phyloP scores from a whole-genome alignment of 768 basidiomycete species.

The Paxillus involutus region DNA sequence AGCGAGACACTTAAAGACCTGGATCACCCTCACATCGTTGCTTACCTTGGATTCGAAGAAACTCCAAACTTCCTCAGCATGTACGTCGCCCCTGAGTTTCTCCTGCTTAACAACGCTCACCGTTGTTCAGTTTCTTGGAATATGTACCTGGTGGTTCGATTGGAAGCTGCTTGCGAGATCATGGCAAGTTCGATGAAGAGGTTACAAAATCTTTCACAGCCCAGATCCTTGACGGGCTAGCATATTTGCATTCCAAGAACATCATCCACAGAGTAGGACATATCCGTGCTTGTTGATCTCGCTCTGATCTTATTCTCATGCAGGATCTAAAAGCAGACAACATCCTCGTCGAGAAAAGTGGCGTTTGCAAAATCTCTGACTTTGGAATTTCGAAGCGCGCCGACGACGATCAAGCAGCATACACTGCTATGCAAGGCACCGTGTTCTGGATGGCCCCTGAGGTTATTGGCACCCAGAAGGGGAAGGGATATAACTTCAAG shows the following conservation, averaged over 20 bases:
- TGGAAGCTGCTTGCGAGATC: conserved; percentile 83
- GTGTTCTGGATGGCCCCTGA: conserved; percentile 99
- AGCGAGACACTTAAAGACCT: conserved; percentile 95
- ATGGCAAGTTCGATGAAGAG: conserved; percentile 90
- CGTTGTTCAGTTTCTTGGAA: conserved; percentile 80
- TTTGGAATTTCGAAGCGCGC: conserved; percentile 98
- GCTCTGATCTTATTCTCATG: conserved; percentile 4
- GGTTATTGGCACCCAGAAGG: conserved; percentile 80
- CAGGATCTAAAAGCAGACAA: conserved; percentile 98
- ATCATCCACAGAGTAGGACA: conserved; percentile 85
- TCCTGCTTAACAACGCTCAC: neutral
- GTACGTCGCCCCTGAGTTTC: conserved; percentile 46
- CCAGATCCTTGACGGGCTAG: conserved; percentile 89
- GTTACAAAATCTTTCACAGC: conserved; percentile 90
- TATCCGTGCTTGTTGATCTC: neutral
- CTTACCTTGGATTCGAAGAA: conserved; percentile 94
- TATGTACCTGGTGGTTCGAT: conserved; percentile 98
- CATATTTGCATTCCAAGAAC: conserved; percentile 88
- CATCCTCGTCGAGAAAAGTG: conserved; percentile 90
- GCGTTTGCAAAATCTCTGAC: conserved; percentile 96
- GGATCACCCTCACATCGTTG: conserved; percentile 96
- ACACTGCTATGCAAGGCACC: conserved; percentile 95
- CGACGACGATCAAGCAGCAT: conserved; percentile 80
- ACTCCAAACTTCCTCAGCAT: conserved; percentile 88
- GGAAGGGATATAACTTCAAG: conserved; percentile 91